Evolutionary conservation across 805 yeast genomes (phyloP).

Genomic region (Starmerella ratchasimensis): DNA sequence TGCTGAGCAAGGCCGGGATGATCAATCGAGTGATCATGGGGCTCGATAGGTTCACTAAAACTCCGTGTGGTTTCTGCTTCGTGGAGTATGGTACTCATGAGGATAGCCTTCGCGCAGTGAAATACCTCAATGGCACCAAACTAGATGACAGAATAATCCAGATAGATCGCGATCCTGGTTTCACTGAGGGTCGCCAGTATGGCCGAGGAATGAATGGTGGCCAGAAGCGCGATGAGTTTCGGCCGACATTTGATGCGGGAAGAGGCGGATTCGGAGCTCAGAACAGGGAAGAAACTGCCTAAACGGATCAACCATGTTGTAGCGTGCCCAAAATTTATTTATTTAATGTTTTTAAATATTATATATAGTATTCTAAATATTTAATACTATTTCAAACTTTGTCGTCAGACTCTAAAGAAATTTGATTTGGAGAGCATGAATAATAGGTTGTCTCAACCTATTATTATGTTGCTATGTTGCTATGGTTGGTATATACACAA

Average conservation of each 20-base stretch:
- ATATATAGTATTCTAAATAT: background rate
- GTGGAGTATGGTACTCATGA: constrained; percentile 57
- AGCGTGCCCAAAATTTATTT: background rate
- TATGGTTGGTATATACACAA: too few relatives aligned
- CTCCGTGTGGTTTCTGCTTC: constrained; percentile 96
- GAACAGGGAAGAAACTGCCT: constrained; percentile 7
- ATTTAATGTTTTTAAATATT: background rate
- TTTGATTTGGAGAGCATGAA: too few relatives aligned
- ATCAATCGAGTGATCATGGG: constrained; percentile 85
- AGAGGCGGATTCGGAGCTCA: constrained; percentile 32
- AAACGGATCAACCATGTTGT: too few relatives aligned
- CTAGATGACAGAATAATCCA: constrained; percentile 71
- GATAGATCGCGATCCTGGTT: constrained; percentile 92
- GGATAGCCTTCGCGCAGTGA: constrained; percentile 71
- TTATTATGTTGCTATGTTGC: too few relatives aligned
- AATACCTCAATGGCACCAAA: constrained; percentile 66
- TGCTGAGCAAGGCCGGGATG: constrained; percentile 63
- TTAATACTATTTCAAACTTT: too few relatives aligned
- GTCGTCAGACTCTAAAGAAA: too few relatives aligned
- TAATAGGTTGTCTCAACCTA: too few relatives aligned
- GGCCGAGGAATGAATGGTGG: constrained; percentile 93
- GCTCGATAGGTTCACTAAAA: constrained; percentile 71
- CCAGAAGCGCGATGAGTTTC: constrained; percentile 62
- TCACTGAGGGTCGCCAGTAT: constrained; percentile 86
- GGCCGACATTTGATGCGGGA: constrained; percentile 34